Percentiles rank a stretch among this genome's conserved stretches.
Evolutionary conservation across 192 early-diverging fungal genomes (phyloP).

Genomic region (Podila minutissima): DNA sequence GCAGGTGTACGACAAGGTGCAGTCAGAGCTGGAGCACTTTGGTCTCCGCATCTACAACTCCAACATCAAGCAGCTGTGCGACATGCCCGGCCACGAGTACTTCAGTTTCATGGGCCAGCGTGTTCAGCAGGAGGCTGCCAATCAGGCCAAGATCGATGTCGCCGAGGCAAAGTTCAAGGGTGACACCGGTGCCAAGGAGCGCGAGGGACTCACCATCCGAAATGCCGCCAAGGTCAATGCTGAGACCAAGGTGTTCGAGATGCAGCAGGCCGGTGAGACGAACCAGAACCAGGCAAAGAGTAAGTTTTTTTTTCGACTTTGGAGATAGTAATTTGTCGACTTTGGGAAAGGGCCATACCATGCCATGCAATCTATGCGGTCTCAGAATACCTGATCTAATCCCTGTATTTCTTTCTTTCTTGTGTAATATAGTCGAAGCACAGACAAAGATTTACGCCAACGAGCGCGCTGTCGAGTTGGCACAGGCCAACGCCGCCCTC

Average conservation of each 20-base stretch:
- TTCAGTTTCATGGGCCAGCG: slow-evolving; percentile 59
- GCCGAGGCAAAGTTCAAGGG: slow-evolving; percentile 58
- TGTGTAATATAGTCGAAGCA: slow-evolving; percentile 49
- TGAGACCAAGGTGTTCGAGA: slow-evolving; percentile 1
- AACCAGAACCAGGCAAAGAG: neutral
- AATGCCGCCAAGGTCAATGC: slow-evolving; percentile 21
- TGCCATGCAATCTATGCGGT: neutral
- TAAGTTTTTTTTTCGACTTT: neutral
- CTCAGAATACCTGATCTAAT: neutral
- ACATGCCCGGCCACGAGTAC: slow-evolving; percentile 62
- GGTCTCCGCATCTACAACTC: slow-evolving; percentile 67
- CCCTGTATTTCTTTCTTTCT: neutral
- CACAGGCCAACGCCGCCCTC: slow-evolving; percentile 50
- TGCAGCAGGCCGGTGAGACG: slow-evolving; percentile 1
- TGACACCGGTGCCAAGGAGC: slow-evolving; percentile 63
- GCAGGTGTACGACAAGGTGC: slow-evolving; percentile 56
- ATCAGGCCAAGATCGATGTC: slow-evolving; percentile 69
- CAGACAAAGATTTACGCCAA: slow-evolving; percentile 59
- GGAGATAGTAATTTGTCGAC: neutral
- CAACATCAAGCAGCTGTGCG: slow-evolving; percentile 63
- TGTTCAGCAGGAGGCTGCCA: slow-evolving; percentile 61
- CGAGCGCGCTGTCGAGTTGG: slow-evolving; percentile 53
- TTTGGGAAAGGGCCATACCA: neutral
- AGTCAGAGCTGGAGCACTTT: slow-evolving; percentile 64
- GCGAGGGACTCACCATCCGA: slow-evolving; percentile 56